phyloP scores from a whole-genome alignment of 2,329 filamentous ascomycete species.

The Epichloe glyceriae region DNA sequence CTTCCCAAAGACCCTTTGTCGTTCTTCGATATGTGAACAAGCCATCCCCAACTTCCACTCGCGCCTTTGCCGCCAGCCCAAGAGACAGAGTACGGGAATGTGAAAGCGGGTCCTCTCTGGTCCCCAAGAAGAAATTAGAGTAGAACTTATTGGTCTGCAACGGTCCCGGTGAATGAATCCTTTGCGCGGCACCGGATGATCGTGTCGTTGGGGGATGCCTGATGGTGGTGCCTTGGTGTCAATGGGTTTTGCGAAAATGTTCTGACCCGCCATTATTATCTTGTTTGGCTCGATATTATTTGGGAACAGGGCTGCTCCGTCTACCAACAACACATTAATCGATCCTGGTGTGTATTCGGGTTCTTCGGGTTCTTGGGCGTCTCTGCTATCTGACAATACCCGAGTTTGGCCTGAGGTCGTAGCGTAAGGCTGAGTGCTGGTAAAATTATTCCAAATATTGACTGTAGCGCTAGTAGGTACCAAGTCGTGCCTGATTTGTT shows the following conservation, averaged over 20 bases:
- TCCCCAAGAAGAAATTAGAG: slow-evolving; percentile 64
- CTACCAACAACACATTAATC: not conserved
- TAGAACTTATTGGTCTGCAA: slow-evolving; percentile 72
- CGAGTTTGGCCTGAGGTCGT: not conserved
- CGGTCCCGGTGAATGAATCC: slow-evolving; percentile 34
- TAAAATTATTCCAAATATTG: not conserved
- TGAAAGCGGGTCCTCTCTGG: slow-evolving; percentile 57
- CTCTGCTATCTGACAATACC: not conserved
- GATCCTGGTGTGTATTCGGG: not conserved
- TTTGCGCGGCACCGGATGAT: slow-evolving; percentile 45
- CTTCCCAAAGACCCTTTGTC: slow-evolving; percentile 54
- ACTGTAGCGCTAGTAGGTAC: not conserved
- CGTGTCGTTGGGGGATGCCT: slow-evolving; percentile 31
- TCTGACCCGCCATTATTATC: slow-evolving; percentile 16
- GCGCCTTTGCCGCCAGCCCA: slow-evolving; percentile 54
- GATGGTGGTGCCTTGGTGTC: slow-evolving; percentile 36
- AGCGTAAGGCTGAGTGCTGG: not conserved
- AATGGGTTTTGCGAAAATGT: slow-evolving; percentile 46
- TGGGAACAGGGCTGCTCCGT: not conserved
- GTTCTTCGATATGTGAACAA: slow-evolving; percentile 58
- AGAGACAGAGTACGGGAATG: slow-evolving; percentile 59
- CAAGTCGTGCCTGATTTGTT: not conserved
- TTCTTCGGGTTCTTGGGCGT: not conserved
- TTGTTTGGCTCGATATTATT: not conserved
- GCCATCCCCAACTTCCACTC: slow-evolving; percentile 59